Evolutionary conservation across 2,329 filamentous ascomycete species (phyloP), one percentile per base, ranked within the genome.

Genomic region (Tolypocladium ophioglossoides): DNA sequence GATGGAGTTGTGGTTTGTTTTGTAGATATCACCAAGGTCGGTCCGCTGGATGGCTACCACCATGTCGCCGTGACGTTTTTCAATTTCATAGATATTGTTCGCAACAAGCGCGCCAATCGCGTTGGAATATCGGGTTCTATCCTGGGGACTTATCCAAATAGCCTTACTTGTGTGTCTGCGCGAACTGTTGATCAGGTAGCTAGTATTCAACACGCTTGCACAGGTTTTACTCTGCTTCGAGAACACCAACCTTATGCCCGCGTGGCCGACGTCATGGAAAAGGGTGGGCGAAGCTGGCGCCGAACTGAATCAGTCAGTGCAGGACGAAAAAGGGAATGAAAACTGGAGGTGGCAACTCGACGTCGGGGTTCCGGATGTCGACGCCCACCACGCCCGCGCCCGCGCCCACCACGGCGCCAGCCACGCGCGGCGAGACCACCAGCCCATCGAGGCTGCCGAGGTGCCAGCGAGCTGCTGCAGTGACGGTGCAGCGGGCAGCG

Each of bases 1-100:
- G 24, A 37, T 22, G n/a, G 41, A 24, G 20, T 18, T 39, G 30
- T 54, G 44, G 34, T 37, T 51, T 38, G 55, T 57, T 59, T 57
- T 55, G 58, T 65, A 66, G 61, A 66, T 64, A 59, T 60, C 55
- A 59, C 58, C 52, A 56, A 54, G 57, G 50, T 30, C 30, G 49
- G 56, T 46, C 52, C 50, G 32, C 54, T 51, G 55, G 55, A 57
- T 50, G 50, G 51, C 48, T 38, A 53, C 50, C 50, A 56, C 62
- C 58, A 60, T 63, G 62, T 62, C 58, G 54, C 57, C 58, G 61
- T 62, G 61, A 62, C 55, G 52, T 52, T 52, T 53, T 54, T 52
- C 52, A 16, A 3, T 38, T 40, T 51, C 8, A 34, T 34, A 35
- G 44, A 47, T 12, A 16, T 32, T 46, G 4, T 47, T 18, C 18